Conservation (phyloP, 495 filamentous ascomycete genomes). For the Xylaria grammica region DNA sequence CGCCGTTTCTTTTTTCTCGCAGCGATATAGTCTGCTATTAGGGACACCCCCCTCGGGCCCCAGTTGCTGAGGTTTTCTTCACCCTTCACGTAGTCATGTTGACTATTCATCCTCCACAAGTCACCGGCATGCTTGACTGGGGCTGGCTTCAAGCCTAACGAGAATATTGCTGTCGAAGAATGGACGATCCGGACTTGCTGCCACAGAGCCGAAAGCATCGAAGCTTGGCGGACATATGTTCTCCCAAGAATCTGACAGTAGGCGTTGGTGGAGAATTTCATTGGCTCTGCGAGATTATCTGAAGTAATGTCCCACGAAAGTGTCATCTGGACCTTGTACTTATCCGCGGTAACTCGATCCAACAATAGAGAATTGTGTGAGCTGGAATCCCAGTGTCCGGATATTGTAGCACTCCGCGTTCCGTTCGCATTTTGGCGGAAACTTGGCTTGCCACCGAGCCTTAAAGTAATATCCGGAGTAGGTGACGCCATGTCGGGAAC, state of each 20-base stretch:
- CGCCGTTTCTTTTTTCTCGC: conserved; percentile 72
- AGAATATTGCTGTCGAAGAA: conserved; percentile 84
- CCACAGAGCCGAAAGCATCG: conserved; percentile 86
- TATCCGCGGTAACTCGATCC: conserved; percentile 86
- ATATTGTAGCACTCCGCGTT: conserved; percentile 82
- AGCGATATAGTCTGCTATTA: conserved; percentile 81
- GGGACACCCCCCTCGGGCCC: conserved; percentile 85
- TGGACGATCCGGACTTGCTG: conserved; percentile 84
- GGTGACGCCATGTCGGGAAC: conserved; percentile 76
- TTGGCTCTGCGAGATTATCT: conserved; percentile 76
- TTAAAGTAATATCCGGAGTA: conserved; percentile 75
- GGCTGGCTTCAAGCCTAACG: conserved; percentile 80
- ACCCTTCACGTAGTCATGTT: conserved; percentile 91
- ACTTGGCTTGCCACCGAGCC: conserved; percentile 73
- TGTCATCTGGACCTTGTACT: conserved; percentile 87
- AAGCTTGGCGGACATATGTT: conserved; percentile 80
- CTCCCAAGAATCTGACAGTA: conserved; percentile 83
- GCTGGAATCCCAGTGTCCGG: conserved; percentile 96
- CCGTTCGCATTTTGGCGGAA: conserved; percentile 86
- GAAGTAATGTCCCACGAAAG: conserved; percentile 83
- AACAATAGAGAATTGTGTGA: conserved; percentile 88
- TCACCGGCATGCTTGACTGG: conserved; percentile 91
- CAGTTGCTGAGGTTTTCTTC: conserved; percentile 84
- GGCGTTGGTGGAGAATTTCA: conserved; percentile 81
- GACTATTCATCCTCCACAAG: conserved; percentile 95